Conservation (phyloP, 495 filamentous ascomycete species). For the Tuber indicum region DNA sequence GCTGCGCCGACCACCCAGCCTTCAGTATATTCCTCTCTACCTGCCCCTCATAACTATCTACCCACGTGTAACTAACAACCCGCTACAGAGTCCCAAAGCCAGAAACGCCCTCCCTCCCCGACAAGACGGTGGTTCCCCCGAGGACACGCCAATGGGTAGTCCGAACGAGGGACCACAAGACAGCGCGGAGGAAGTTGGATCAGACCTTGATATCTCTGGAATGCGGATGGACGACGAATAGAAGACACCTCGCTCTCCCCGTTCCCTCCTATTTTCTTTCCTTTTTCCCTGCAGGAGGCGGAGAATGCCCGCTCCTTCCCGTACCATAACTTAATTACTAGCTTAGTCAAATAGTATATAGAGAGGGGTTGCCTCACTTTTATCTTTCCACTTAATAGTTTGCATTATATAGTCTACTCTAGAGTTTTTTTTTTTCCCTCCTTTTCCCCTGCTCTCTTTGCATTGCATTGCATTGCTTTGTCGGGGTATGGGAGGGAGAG, state of each 20-base stretch:
- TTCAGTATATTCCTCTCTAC: conserved; percentile 22
- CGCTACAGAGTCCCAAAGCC: conserved; percentile 29
- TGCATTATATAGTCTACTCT: not conserved
- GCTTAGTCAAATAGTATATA: not conserved
- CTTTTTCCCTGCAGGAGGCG: not conserved
- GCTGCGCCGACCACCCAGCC: conserved; percentile 31
- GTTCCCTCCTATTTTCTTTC: not conserved
- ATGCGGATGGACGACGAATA: conserved; percentile 1
- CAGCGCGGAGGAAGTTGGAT: not conserved
- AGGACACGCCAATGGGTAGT: conserved; percentile 36
- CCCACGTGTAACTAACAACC: conserved; percentile 7
- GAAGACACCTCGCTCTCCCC: not conserved
- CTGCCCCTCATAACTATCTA: not conserved
- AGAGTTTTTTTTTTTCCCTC: not conserved
- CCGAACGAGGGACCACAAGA: conserved; percentile 20
- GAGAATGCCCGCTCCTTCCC: not conserved
- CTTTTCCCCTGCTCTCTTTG: not conserved
- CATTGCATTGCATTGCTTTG: not conserved
- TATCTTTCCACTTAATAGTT: not conserved
- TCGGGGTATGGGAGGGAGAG: not conserved
- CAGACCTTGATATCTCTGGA: not conserved
- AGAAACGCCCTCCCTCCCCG: conserved; percentile 14
- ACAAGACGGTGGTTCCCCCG: conserved; percentile 34
- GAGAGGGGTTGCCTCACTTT: not conserved
- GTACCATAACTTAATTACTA: not conserved